Evolutionary conservation across 2,329 filamentous ascomycete species (phyloP).

Genomic region (Daldinia sp.): DNA sequence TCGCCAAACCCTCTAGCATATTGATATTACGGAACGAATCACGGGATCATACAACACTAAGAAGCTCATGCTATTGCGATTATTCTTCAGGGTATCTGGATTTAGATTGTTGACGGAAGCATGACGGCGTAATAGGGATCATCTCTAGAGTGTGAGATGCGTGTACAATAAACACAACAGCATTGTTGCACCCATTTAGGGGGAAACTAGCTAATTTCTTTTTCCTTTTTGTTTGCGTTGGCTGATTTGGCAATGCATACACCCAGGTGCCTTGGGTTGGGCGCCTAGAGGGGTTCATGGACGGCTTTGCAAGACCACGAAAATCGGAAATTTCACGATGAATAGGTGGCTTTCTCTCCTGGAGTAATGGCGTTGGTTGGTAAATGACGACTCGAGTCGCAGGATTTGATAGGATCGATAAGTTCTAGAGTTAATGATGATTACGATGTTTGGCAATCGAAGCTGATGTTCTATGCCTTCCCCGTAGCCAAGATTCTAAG

Average conservation of each 20-base stretch:
- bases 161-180: slow-evolving; percentile 4
- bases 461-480: slow-evolving; percentile 8
- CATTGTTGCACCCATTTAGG: neutral
- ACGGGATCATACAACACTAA: neutral
- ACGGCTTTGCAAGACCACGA: slow-evolving; percentile 29
- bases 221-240: neutral
- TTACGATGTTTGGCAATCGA: slow-evolving; percentile 18
- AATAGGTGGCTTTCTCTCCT: slow-evolving; percentile 14
- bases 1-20: neutral
- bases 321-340: slow-evolving; percentile 10
- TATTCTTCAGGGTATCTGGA: slow-evolving; percentile 15
- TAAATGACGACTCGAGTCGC: slow-evolving; percentile 1
- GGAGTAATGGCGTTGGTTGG: slow-evolving; percentile 10
- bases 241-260: slow-evolving; percentile 21
- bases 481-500: neutral
- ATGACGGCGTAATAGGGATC: slow-evolving; percentile 16
- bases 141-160: slow-evolving; percentile 8
- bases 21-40: neutral
- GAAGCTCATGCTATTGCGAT: slow-evolving; percentile 5
- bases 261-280: no score
- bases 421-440: slow-evolving; percentile 28
- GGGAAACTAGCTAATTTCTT: neutral
- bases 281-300: slow-evolving; percentile 16
- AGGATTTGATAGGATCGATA: slow-evolving; percentile 18
- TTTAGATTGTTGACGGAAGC: slow-evolving; percentile 19